Conservation (phyloP, 2,329 filamentous ascomycete species). For the Talaromyces rugulosus region DNA sequence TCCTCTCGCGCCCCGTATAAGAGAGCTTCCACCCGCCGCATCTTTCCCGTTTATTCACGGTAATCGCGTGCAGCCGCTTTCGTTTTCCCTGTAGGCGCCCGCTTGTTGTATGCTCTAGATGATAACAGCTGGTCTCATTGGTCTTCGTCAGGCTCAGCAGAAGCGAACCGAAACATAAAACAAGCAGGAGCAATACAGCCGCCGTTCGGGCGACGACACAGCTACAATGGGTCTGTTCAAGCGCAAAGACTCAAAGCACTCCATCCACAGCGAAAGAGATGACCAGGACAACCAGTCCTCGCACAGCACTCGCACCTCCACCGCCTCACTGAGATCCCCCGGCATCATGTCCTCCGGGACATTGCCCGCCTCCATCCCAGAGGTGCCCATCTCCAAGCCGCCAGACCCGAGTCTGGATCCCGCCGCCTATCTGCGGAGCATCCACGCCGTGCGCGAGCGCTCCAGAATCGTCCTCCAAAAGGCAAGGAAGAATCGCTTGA, state of each 20-base stretch:
- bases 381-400: conserved; percentile 75
- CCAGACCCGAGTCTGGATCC: conserved; percentile 87
- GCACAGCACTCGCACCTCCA: conserved; percentile 41
- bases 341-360: conserved; percentile 43
- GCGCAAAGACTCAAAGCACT: conserved; percentile 42
- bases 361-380: conserved; percentile 56
- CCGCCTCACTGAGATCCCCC: conserved; percentile 49
- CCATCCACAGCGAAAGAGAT: conserved; percentile 33
- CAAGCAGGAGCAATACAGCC: not conserved
- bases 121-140: not conserved
- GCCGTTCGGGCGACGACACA: not conserved
- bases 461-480: conserved; percentile 70
- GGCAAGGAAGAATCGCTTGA: conserved; percentile 70
- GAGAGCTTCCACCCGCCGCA: not conserved
- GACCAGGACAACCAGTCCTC: conserved; percentile 38
- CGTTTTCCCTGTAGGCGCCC: not conserved
- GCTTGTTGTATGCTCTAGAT: not conserved
- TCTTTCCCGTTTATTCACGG: no score
- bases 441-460: conserved; percentile 80
- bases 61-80: not conserved
- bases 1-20: not conserved
- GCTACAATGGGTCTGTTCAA: conserved; percentile 43
- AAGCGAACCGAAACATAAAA: not conserved
- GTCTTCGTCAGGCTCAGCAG: not conserved
- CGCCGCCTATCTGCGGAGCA: conserved; percentile 82